Percentiles rank a stretch among this genome's conserved stretches.
Evolutionary conservation across 2,329 filamentous ascomycete genomes (phyloP).

Genomic region (Phoma sp.): DNA sequence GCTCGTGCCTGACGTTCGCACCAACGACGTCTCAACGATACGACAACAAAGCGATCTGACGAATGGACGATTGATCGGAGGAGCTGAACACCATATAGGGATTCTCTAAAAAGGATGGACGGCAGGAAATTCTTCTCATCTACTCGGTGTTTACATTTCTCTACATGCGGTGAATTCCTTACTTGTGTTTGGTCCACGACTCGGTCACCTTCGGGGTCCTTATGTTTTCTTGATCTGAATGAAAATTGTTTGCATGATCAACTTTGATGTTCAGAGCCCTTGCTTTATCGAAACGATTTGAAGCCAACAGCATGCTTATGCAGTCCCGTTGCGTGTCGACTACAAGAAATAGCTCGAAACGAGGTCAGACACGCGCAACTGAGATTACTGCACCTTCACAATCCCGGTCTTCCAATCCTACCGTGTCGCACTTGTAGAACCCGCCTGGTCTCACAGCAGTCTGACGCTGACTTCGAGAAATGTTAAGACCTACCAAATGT

Average conservation of each 20-base stretch:
- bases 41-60: slow-evolving; percentile 26
- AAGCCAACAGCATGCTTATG: too few relatives aligned
- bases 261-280: too few relatives aligned
- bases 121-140: slow-evolving; percentile 27
- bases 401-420: too few relatives aligned
- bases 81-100: slow-evolving; percentile 30
- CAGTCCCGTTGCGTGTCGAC: too few relatives aligned
- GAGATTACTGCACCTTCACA: too few relatives aligned
- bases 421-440: too few relatives aligned
- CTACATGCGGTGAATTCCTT: slow-evolving; percentile 15
- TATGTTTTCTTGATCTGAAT: slow-evolving; percentile 15
- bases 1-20: slow-evolving; percentile 22
- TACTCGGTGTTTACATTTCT: slow-evolving; percentile 20
- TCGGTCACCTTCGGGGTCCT: slow-evolving; percentile 11
- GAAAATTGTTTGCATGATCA: slow-evolving; percentile 17
- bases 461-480: too few relatives aligned
- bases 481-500: too few relatives aligned
- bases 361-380: too few relatives aligned
- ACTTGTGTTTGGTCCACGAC: slow-evolving; percentile 13
- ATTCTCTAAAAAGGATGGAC: slow-evolving; percentile 31
- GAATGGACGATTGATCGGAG: slow-evolving; percentile 25
- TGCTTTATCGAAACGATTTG: too few relatives aligned
- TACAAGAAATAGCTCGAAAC: too few relatives aligned
- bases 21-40: slow-evolving; percentile 19
- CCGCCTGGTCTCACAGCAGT: too few relatives aligned